Conservation (phyloP, 805 yeast genomes). For the Myxozyma nipponensis region DNA sequence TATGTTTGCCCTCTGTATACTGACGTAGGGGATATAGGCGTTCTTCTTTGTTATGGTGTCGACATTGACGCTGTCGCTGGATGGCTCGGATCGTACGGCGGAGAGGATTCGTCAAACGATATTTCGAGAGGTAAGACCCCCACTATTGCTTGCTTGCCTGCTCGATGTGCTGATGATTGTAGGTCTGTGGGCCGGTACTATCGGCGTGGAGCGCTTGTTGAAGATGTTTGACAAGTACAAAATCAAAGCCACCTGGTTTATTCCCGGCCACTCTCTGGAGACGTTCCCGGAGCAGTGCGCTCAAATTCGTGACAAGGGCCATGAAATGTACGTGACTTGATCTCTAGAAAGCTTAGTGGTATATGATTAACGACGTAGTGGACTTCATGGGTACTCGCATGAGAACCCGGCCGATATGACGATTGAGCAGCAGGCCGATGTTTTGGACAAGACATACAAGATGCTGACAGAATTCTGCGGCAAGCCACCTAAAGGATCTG, state of each 20-base stretch:
- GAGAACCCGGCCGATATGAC: conserved; percentile 41
- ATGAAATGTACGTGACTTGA: conserved; percentile 32
- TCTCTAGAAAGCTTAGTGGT: background rate
- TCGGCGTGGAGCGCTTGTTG: conserved; percentile 39
- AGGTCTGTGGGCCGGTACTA: conserved; percentile 40
- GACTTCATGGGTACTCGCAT: conserved; percentile 41
- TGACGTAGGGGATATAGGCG: conserved; percentile 29
- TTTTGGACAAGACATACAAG: conserved; percentile 37
- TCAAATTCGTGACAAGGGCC: conserved; percentile 38
- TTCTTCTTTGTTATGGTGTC: conserved; percentile 40
- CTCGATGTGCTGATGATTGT: background rate
- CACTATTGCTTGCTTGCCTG: background rate
- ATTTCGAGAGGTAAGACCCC: conserved; percentile 35
- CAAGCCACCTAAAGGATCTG: conserved; percentile 39
- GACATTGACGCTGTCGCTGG: conserved; percentile 42
- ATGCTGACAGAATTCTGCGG: conserved; percentile 39
- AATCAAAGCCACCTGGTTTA: conserved; percentile 42
- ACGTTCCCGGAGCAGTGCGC: conserved; percentile 41
- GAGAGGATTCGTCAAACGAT: conserved; percentile 40
- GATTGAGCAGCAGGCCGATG: conserved; percentile 39
- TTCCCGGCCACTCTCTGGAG: conserved; percentile 42
- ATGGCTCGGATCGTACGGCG: conserved; percentile 42
- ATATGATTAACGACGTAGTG: conserved; percentile 23
- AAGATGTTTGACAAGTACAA: conserved; percentile 38
- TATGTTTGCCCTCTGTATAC: too few relatives aligned